phyloP scores from a whole-genome alignment of 768 basidiomycete genomes.

The Calvatia gigantea region DNA sequence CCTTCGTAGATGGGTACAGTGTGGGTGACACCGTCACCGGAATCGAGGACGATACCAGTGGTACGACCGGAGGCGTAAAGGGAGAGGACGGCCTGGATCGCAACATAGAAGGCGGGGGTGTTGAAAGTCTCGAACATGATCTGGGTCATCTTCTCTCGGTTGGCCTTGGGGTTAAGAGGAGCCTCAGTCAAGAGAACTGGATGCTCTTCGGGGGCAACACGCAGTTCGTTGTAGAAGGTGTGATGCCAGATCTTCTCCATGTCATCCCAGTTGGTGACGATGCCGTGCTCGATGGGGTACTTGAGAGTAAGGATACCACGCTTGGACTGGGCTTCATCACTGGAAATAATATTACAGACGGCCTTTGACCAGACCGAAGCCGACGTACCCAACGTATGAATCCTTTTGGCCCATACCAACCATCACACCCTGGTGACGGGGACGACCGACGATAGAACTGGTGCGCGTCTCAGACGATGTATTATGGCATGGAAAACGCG shows the following conservation, averaged over 20 bases:
- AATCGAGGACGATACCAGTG: slow-evolving; percentile 93
- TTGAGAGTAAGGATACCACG: slow-evolving; percentile 89
- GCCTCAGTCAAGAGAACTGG: slow-evolving; percentile 90
- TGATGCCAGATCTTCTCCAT: slow-evolving; percentile 99
- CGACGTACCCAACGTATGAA: slow-evolving; percentile 85
- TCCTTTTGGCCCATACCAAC: slow-evolving; percentile 97
- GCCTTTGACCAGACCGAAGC: slow-evolving; percentile 22
- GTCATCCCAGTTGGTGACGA: slow-evolving; percentile 98
- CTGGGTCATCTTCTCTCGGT: slow-evolving; percentile 93
- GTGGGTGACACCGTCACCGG: slow-evolving; percentile 95
- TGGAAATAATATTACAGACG: slow-evolving; percentile 87
- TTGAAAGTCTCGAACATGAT: slow-evolving; percentile 98
- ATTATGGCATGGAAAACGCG: neutral
- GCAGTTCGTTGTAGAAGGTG: slow-evolving; percentile 95
- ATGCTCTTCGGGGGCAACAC: slow-evolving; percentile 91
- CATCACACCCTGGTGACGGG: slow-evolving; percentile 94
- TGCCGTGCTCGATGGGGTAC: slow-evolving; percentile 93
- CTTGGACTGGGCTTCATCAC: slow-evolving; percentile 91
- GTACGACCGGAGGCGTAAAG: slow-evolving; percentile 94
- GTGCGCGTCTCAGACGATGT: slow-evolving; percentile 5
- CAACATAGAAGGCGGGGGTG: slow-evolving; percentile 88
- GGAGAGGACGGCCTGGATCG: slow-evolving; percentile 88
- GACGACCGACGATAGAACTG: slow-evolving; percentile 91
- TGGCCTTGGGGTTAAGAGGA: slow-evolving; percentile 89
- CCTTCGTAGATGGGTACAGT: slow-evolving; percentile 96